Base-by-base conservation (phyloP, 2,329 filamentous ascomycete species). In the Bretziella fagacearum region DNA sequence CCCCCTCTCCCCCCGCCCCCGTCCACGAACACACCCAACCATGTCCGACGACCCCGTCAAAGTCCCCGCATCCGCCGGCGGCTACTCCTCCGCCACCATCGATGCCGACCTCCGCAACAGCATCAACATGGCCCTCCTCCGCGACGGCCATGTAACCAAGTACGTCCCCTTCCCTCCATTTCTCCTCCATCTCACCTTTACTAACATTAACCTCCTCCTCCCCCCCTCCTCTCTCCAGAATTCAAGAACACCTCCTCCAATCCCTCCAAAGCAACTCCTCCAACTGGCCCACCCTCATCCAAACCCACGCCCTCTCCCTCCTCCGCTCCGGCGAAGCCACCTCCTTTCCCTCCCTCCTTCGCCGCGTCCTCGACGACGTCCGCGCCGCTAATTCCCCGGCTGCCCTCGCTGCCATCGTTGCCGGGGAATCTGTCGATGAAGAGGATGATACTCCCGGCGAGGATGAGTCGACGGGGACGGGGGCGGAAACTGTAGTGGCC, bases 191-290 rank as follows among this genome's bases (percentile, higher is more conserved):
- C 13, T 22, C 17, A 5, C 13, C 35, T 33, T 23, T 33, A 26
- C 25, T 17, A 25, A 37, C 3, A 11, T 15, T 17, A 6, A 44
- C 49, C 25, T 10, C 25, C 48, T 4, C 33, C 25, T 7, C 27
- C 25, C 36, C 36, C 35, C 27, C 39, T 10, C 46, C 39, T 11
- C 18, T 10, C 23, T 11, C 10, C 56, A 78, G 76, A 54, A 79
- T 80, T 55, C 74, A 79, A 65, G 74, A 79, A 49, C 63, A 68
- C 36, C 69, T 80, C 56, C 70, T 79, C 35, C 74, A 79, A 62
- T 60, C 70, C 51, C 71, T 80, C 45, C 65, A 79, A 59, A 63
- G 74, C 42, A 65, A 77, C 60, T 59, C 64, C 3, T 63, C 68
- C 53, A 76, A 80, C 65, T 80, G 76, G 75, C 74, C 75, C 2